phyloP scores from a whole-genome alignment of 2,329 filamentous ascomycete genomes.

The Catunica adiposa region DNA sequence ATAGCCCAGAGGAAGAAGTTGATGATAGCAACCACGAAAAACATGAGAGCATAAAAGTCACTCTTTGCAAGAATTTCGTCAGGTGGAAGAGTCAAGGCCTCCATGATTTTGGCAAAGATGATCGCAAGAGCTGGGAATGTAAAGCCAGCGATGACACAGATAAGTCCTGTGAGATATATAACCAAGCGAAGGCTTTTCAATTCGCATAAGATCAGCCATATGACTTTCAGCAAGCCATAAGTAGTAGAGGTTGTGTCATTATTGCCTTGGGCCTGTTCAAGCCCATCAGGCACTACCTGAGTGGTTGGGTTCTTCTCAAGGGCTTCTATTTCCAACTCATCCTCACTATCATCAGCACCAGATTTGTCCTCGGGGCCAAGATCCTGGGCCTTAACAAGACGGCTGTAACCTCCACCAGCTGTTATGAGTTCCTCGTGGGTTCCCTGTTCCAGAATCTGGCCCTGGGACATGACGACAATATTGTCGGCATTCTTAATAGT shows the following conservation, averaged over 20 bases:
- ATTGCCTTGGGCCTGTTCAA: neutral
- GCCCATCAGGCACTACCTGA: neutral
- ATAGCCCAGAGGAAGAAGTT: conserved; percentile 28
- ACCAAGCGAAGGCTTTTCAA: neutral
- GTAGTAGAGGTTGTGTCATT: neutral
- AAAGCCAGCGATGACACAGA: conserved; percentile 18
- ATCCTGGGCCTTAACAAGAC: conserved; percentile 31
- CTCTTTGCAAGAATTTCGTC: conserved; percentile 21
- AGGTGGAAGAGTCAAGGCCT: conserved; percentile 21
- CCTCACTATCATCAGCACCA: neutral
- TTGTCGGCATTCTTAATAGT: conserved; percentile 46
- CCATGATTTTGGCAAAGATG: conserved; percentile 25
- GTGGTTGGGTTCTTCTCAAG: too few species aligned
- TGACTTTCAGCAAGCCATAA: neutral
- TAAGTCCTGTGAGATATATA: neutral
- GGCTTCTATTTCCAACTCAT: neutral
- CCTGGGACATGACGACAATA: conserved; percentile 47
- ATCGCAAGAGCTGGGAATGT: conserved; percentile 29
- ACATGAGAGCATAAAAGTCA: conserved; percentile 41
- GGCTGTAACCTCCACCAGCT: conserved; percentile 31
- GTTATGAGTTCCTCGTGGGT: conserved; percentile 41
- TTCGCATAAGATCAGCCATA: conserved; percentile 7
- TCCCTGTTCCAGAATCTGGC: conserved; percentile 43
- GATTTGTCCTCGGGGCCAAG: conserved; percentile 18
- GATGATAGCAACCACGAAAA: conserved; percentile 34